These are phyloP conservation scores for Nicotiana rustica DNA, from an alignment of 305 asterid species.

Conservation along the genomic window DNA sequence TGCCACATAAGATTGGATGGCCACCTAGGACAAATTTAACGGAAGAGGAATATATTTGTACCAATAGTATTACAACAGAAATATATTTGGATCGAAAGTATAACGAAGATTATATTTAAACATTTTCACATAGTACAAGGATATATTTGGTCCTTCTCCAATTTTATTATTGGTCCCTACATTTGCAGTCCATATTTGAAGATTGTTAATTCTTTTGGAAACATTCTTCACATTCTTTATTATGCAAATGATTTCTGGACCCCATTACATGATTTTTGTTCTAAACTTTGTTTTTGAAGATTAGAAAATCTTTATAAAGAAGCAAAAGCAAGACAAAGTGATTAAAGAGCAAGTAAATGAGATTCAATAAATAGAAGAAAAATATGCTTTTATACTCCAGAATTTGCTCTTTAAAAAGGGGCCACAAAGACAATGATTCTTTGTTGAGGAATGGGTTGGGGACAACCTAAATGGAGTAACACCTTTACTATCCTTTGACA, in stretches of 20 bases:
- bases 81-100: no score
- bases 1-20: no score
- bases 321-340: constrained; percentile 2
- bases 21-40: no score
- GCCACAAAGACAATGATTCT: not conserved
- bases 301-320: not conserved
- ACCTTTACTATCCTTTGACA: constrained; percentile 6
- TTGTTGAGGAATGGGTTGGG: not conserved
- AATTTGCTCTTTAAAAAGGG: not conserved
- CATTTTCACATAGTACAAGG: no score
- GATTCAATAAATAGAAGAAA: constrained; percentile 14
- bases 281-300: not conserved
- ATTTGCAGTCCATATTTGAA: not conserved
- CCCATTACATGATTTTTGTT: constrained; percentile 20
- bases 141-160: no score
- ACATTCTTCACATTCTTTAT: constrained; percentile 26
- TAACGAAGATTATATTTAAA: no score
- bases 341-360: not conserved
- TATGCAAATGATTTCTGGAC: constrained; percentile 31
- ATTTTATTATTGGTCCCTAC: constrained; percentile 22
- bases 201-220: not conserved
- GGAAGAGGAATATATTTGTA: no score
- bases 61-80: no score
- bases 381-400: not conserved
- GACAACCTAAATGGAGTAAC: not conserved